Percentiles rank a stretch among this genome's conserved stretches.
Evolutionary conservation across 2,329 filamentous ascomycete genomes (phyloP).

Genomic region (Ophiognomonia clavigignenti-juglandacearum): DNA sequence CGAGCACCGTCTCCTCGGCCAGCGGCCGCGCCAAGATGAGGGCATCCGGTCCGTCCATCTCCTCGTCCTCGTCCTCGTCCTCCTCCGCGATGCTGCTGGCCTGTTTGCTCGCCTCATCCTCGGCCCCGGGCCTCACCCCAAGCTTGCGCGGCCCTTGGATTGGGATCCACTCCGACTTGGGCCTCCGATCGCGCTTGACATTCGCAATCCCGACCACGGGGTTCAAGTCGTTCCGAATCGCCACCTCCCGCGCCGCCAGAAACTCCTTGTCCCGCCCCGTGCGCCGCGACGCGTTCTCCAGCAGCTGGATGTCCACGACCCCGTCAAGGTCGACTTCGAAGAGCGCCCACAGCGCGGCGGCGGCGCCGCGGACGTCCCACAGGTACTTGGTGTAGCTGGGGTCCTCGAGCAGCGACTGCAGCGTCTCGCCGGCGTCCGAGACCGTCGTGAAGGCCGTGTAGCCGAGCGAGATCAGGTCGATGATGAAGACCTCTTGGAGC

Average conservation of each 20-base stretch:
- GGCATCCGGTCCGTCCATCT: conserved; percentile 6
- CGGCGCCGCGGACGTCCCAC: conserved; percentile 24
- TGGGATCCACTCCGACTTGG: background rate
- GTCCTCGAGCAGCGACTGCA: conserved; percentile 20
- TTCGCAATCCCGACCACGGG: background rate
- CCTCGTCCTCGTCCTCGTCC: background rate
- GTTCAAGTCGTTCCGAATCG: conserved; percentile 10
- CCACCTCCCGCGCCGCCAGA: conserved; percentile 14
- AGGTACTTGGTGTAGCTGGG: conserved; percentile 18
- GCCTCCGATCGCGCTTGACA: background rate
- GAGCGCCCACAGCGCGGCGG: conserved; percentile 23
- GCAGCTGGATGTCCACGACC: conserved; percentile 25
- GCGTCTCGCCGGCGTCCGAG: conserved; percentile 6
- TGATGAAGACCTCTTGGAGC: conserved; percentile 4
- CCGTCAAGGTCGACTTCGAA: conserved; percentile 20
- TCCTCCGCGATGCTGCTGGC: background rate
- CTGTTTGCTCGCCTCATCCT: no score
- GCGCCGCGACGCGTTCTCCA: conserved; percentile 22
- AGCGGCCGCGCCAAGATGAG: conserved; percentile 12
- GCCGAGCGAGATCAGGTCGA: conserved; percentile 21
- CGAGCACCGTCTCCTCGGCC: conserved; percentile 7
- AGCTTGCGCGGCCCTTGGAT: no score
- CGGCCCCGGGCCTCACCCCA: no score
- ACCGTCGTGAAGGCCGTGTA: conserved; percentile 15
- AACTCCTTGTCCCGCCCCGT: conserved; percentile 9